Evolutionary conservation across 2,329 filamentous ascomycete species (phyloP).

Genomic region (Neonectria sp.): DNA sequence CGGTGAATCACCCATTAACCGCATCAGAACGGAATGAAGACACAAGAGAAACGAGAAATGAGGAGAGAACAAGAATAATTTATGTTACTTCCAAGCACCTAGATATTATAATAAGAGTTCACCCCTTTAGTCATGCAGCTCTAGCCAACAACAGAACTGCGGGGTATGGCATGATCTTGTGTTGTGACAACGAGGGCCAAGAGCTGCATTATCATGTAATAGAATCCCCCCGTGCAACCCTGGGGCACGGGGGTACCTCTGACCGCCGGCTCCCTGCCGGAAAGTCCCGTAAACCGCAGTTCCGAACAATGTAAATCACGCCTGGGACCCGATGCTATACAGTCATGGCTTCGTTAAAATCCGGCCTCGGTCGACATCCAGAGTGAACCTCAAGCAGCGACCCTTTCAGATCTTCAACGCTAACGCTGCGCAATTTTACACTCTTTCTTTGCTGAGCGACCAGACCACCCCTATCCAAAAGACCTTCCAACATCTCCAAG

Average conservation of each 20-base stretch:
- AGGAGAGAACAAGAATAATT: constrained; percentile 27
- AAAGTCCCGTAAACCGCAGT: background rate
- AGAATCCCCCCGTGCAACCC: constrained; percentile 34
- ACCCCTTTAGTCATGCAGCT: constrained; percentile 27
- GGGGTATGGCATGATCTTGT: constrained; percentile 45
- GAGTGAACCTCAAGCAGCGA: constrained; percentile 27
- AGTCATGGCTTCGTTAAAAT: constrained; percentile 36
- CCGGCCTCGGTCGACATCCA: constrained; percentile 19
- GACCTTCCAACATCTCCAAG: constrained; percentile 13
- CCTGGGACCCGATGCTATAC: constrained; percentile 19
- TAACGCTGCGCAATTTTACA: constrained; percentile 52
- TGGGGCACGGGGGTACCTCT: background rate
- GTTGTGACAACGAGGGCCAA: constrained; percentile 37
- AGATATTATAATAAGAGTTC: constrained; percentile 18
- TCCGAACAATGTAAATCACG: constrained; percentile 11
- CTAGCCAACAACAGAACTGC: constrained; percentile 31
- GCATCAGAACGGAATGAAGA: background rate
- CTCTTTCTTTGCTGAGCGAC: constrained; percentile 23
- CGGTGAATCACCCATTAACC: background rate
- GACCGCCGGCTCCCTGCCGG: background rate
- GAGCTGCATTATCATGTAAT: constrained; percentile 48
- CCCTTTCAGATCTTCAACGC: constrained; percentile 47
- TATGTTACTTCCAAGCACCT: constrained; percentile 31
- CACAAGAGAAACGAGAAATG: background rate
- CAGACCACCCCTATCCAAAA: constrained; percentile 32